These are phyloP conservation scores for Pseudogymnoascus sp. DNA, from an alignment of 2,329 filamentous ascomycete genomes.

Conservation along the genomic window DNA sequence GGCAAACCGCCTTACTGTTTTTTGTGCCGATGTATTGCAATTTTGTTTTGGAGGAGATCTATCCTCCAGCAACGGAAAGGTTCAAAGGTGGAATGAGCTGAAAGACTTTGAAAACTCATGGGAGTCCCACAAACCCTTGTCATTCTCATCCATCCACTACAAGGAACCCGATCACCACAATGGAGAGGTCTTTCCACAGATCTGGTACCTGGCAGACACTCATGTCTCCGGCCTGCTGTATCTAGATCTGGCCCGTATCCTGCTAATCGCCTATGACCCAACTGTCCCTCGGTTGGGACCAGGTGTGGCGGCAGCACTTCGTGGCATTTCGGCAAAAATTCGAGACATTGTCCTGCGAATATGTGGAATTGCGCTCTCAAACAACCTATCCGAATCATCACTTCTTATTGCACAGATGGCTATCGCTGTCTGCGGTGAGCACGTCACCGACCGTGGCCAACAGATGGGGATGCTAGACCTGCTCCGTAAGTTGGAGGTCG, in stretches of 20 bases:
- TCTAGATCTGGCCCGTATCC: background rate
- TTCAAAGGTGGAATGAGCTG: background rate
- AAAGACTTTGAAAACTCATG: background rate
- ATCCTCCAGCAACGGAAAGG: background rate
- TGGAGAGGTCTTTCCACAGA: background rate
- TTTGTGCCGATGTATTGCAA: background rate
- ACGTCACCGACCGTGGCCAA: background rate
- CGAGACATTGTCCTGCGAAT: background rate
- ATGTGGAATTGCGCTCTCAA: background rate
- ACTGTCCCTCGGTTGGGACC: background rate
- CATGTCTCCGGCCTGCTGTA: background rate
- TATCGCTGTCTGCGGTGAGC: background rate
- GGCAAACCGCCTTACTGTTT: background rate
- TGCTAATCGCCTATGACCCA: background rate
- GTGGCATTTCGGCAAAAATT: slow-evolving; percentile 1
- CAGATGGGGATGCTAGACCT: background rate
- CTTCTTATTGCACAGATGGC: background rate
- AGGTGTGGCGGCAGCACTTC: background rate
- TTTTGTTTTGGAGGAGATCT: background rate
- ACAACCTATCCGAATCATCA: background rate
- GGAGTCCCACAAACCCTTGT: background rate
- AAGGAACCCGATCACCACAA: background rate
- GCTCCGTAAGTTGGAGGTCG: background rate
- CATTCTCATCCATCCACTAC: background rate
- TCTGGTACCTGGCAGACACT: background rate